These are phyloP conservation scores for Rhazya stricta DNA, from an alignment of 257 asterid genomes.

Conservation along the genomic window DNA sequence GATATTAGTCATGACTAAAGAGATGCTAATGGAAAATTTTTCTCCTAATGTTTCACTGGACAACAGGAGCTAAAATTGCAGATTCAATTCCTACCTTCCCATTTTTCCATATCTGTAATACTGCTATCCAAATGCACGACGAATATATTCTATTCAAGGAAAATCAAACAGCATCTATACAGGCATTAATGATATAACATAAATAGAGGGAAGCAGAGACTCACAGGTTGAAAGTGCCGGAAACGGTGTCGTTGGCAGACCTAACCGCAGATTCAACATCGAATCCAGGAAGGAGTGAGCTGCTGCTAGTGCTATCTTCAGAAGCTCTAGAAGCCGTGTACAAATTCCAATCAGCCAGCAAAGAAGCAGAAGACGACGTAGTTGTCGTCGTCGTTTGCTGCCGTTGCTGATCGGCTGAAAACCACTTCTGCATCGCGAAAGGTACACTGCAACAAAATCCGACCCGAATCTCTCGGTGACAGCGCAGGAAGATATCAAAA, in stretches of 20 bases:
- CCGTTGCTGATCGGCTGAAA: slow-evolving; percentile 40
- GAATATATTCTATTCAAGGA: too few species aligned
- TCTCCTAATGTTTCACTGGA: neutral
- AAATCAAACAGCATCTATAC: neutral
- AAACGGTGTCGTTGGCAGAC: slow-evolving; percentile 84
- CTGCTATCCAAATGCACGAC: neutral
- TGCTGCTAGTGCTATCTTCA: slow-evolving; percentile 39
- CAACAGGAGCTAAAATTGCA: neutral
- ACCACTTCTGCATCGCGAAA: slow-evolving; percentile 68
- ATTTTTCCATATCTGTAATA: neutral
- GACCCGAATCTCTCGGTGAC: neutral
- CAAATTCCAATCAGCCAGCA: slow-evolving; percentile 78
- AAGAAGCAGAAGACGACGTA: slow-evolving; percentile 46
- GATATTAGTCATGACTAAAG: neutral
- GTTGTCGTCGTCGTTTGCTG: slow-evolving; percentile 33
- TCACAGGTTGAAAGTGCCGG: slow-evolving; percentile 78
- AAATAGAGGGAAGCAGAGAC: slow-evolving; percentile 18
- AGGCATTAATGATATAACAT: neutral
- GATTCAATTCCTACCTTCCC: neutral
- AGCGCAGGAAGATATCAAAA: neutral
- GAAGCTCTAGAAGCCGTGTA: slow-evolving; percentile 61
- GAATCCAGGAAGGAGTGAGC: slow-evolving; percentile 53
- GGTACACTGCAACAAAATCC: neutral
- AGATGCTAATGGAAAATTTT: neutral
- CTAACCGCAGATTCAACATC: slow-evolving; percentile 82